Conservation (phyloP, 129 eudicot species). For the Pulicaria dysenterica region DNA sequence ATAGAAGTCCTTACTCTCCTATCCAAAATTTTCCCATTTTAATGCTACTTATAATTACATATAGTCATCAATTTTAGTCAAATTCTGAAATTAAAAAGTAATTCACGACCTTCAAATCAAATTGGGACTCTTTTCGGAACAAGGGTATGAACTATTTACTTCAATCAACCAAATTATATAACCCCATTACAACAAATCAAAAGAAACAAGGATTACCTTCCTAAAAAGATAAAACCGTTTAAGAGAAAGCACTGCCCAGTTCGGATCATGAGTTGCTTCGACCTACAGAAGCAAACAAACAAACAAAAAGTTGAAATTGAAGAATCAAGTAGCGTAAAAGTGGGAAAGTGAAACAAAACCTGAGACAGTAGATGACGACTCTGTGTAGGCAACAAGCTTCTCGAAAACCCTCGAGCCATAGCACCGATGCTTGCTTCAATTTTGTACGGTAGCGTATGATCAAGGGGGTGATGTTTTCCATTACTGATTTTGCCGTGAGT, state of each 20-base stretch:
- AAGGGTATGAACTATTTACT: background rate
- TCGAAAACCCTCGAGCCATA: slow-evolving; percentile 79
- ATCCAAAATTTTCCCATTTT: background rate
- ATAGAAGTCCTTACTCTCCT: background rate
- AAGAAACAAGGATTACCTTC: slow-evolving; percentile 54
- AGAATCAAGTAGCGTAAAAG: slow-evolving; percentile 16
- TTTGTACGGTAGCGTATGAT: slow-evolving; percentile 39
- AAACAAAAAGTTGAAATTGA: background rate
- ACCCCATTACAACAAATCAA: background rate
- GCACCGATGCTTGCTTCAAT: slow-evolving; percentile 51
- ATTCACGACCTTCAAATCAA: background rate
- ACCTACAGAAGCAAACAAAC: slow-evolving; percentile 48
- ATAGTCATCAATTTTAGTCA: background rate
- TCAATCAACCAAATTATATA: background rate
- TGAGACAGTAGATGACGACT: slow-evolving; percentile 74
- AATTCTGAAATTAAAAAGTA: background rate
- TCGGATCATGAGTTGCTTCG: slow-evolving; percentile 72
- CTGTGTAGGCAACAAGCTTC: slow-evolving; percentile 94
- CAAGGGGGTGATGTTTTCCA: slow-evolving; percentile 43
- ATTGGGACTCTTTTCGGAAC: background rate
- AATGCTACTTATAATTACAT: background rate
- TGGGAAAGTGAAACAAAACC: slow-evolving; percentile 40
- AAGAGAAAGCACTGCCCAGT: slow-evolving; percentile 92
- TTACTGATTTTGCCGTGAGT: slow-evolving; percentile 22
- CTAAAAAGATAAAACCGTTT: slow-evolving; percentile 86